phyloP scores from a whole-genome alignment of 1,284 basidiomycete genomes.

The Austroboletus olivaceoglutinosus region DNA sequence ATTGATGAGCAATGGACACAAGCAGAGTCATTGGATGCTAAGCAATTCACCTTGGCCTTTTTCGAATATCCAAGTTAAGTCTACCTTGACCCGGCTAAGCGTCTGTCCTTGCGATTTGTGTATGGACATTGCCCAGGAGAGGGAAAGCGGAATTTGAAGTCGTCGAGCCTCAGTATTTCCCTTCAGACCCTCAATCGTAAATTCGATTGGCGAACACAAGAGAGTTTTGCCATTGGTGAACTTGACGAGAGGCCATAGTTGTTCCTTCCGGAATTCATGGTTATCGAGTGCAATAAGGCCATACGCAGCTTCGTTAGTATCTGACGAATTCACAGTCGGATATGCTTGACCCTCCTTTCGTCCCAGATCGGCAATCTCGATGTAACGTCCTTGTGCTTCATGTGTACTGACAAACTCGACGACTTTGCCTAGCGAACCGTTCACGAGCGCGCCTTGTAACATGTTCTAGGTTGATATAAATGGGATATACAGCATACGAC shows the following conservation, averaged over 20 bases:
- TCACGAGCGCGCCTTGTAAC: constrained; percentile 64
- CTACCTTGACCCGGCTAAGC: constrained; percentile 70
- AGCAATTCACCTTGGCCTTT: constrained; percentile 64
- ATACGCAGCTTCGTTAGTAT: constrained; percentile 7
- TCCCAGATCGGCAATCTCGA: constrained; percentile 36
- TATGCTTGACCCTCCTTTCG: constrained; percentile 8
- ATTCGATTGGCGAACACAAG: constrained; percentile 52
- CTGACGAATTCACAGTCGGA: constrained; percentile 3
- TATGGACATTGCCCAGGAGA: constrained; percentile 81
- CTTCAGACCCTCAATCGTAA: constrained; percentile 50
- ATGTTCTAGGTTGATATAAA: constrained; percentile 41
- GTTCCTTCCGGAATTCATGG: constrained; percentile 25
- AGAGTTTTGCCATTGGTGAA: constrained; percentile 45
- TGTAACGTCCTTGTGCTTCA: constrained; percentile 45
- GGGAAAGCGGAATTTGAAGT: constrained; percentile 66
- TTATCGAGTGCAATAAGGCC: constrained; percentile 24
- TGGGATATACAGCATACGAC: neutral
- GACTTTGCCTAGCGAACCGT: constrained; percentile 85
- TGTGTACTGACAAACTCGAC: constrained; percentile 54
- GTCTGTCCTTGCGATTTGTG: constrained; percentile 89
- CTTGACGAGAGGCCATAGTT: constrained; percentile 53
- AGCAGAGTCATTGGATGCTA: neutral
- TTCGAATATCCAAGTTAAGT: constrained; percentile 71
- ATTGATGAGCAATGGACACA: neutral
- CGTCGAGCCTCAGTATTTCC: constrained; percentile 53